phyloP scores from a whole-genome alignment of 768 basidiomycete genomes.

The Myochromella boudieri region DNA sequence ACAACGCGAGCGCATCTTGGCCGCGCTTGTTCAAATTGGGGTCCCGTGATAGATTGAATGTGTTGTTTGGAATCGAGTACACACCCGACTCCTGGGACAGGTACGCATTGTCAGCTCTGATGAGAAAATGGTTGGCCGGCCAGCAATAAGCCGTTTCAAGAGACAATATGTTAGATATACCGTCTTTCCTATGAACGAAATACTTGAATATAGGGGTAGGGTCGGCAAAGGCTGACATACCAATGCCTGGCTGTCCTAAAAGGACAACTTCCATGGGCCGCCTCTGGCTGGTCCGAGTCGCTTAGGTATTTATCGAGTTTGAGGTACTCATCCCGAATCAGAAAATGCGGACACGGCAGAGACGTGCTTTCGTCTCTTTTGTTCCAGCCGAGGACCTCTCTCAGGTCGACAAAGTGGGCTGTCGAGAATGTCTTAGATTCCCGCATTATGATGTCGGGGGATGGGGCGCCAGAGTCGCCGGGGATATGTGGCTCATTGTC shows the following conservation, averaged over 20 bases:
- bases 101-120: neutral
- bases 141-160: neutral
- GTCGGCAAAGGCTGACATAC: neutral
- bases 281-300: neutral
- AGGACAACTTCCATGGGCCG: neutral
- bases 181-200: neutral
- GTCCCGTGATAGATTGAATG: too few relatives aligned
- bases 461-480: too few relatives aligned
- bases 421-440: too few relatives aligned
- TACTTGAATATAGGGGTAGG: neutral
- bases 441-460: too few relatives aligned
- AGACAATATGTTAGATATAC: conserved; percentile 3
- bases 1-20: neutral
- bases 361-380: neutral
- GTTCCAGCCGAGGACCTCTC: neutral
- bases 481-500: too few relatives aligned
- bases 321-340: conserved; percentile 1
- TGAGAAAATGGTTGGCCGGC: conserved; percentile 1
- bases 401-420: neutral
- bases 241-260: neutral
- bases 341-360: neutral
- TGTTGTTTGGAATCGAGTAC: neutral
- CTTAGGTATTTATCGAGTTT: neutral
- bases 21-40: too few relatives aligned
- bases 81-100: neutral